Evolutionary conservation across 129 eudicot species (phyloP).

Genomic region (Chrysanthemum lavandulifolium): DNA sequence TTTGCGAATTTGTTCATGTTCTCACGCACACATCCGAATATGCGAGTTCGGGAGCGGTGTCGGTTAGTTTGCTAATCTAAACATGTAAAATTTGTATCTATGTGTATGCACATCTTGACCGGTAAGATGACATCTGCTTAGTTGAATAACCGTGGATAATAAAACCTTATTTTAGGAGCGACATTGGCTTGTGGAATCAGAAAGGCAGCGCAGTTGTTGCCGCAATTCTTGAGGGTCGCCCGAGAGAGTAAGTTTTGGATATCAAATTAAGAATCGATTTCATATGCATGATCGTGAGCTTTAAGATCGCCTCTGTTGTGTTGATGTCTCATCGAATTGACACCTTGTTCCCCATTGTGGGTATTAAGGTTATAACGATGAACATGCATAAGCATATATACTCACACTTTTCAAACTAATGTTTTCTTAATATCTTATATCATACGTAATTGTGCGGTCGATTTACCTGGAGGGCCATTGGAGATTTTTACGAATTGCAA

Average conservation of each 20-base stretch:
- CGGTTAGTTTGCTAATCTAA: constrained; percentile 43
- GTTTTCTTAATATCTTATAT: not conserved
- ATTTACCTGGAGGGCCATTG: constrained; percentile 97
- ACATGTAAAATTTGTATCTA: not conserved
- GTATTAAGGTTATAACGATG: too few species aligned
- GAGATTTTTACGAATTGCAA: constrained; percentile 26
- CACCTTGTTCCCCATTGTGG: too few species aligned
- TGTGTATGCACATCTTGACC: too few species aligned
- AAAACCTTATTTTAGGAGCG: constrained; percentile 54
- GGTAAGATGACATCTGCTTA: not conserved
- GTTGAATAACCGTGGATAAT: not conserved
- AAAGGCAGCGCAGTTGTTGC: too few species aligned
- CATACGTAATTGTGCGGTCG: constrained; percentile 71
- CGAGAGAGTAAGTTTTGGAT: constrained; percentile 58
- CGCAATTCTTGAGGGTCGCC: constrained; percentile 96
- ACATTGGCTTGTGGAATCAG: constrained; percentile 3
- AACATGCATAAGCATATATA: too few species aligned
- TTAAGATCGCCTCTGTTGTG: too few species aligned
- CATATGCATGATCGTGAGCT: too few species aligned
- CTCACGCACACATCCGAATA: constrained; percentile 83
- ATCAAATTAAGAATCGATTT: not conserved
- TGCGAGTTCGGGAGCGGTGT: constrained; percentile 99
- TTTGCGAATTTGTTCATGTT: constrained; percentile 85
- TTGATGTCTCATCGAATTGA: too few species aligned
- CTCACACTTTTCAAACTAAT: not conserved